Evolutionary conservation across 2,329 filamentous ascomycete genomes (phyloP).

Genomic region (Bretziella fagacearum): DNA sequence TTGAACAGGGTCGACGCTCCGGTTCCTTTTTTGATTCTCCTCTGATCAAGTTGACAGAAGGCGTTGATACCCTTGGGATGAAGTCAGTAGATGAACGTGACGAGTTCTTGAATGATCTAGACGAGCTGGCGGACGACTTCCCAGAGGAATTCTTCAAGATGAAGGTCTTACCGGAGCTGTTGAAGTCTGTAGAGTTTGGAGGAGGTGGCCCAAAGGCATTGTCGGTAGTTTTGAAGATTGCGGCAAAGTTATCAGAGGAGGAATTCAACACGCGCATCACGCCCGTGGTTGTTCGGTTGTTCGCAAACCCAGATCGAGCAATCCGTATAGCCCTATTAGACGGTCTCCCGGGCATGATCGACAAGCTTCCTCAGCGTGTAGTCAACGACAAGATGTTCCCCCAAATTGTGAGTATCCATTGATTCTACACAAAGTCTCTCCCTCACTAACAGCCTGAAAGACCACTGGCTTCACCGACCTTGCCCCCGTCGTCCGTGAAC

Average conservation of each 20-base stretch:
- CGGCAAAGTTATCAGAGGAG: conserved; percentile 68
- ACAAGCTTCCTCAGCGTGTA: conserved; percentile 68
- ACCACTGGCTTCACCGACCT: conserved; percentile 88
- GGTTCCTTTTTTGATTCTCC: conserved; percentile 88
- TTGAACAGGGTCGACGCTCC: conserved; percentile 69
- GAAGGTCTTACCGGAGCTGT: conserved; percentile 82
- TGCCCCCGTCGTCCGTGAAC: conserved; percentile 80
- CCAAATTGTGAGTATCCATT: conserved; percentile 48
- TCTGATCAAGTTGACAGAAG: conserved; percentile 79
- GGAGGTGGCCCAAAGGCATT: conserved; percentile 89
- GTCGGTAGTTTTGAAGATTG: conserved; percentile 74
- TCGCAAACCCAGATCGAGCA: conserved; percentile 79
- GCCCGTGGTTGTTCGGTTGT: conserved; percentile 73
- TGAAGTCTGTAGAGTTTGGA: conserved; percentile 99
- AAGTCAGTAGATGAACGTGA: conserved; percentile 76
- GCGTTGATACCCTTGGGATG: conserved; percentile 79
- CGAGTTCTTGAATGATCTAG: conserved; percentile 65
- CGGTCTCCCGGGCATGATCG: conserved; percentile 78
- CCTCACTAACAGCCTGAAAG: conserved; percentile 25
- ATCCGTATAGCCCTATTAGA: conserved; percentile 83
- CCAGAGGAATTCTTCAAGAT: conserved; percentile 97
- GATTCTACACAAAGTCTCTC: not conserved
- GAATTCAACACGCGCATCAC: conserved; percentile 76
- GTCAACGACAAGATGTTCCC: conserved; percentile 97
- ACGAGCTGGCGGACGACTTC: conserved; percentile 78